Conservation (phyloP, 2,329 filamentous ascomycete species). For the Cladosporium sp. region DNA sequence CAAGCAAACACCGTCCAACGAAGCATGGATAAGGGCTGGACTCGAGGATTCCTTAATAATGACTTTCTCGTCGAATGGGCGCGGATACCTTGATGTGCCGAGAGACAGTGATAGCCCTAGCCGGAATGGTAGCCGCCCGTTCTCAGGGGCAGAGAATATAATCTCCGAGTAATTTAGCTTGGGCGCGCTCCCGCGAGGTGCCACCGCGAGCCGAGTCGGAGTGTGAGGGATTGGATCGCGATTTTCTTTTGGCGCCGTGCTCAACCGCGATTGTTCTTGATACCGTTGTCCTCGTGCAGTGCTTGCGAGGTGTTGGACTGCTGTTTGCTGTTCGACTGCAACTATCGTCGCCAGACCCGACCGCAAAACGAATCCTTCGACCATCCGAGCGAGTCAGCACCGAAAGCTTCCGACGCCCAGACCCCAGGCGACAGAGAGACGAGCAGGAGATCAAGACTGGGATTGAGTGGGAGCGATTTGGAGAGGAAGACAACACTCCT, state of each 20-base stretch:
- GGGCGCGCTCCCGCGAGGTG: not conserved
- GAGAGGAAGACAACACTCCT: not conserved
- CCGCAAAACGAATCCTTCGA: not conserved
- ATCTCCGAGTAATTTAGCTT: slow-evolving; percentile 6
- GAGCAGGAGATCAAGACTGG: slow-evolving; percentile 1
- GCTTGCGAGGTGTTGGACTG: not conserved
- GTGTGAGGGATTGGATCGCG: slow-evolving; percentile 14
- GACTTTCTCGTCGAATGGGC: not conserved
- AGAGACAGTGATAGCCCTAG: slow-evolving; percentile 9
- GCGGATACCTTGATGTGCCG: slow-evolving; percentile 3
- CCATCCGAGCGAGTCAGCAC: slow-evolving; percentile 4
- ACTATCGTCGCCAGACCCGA: not conserved
- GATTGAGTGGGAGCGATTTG: not conserved
- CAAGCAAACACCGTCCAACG: not conserved
- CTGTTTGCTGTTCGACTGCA: not conserved
- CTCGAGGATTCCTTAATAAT: slow-evolving; percentile 5
- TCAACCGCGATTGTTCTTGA: not conserved
- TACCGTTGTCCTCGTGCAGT: not conserved
- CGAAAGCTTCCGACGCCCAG: slow-evolving; percentile 8
- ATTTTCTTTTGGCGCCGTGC: slow-evolving; percentile 7
- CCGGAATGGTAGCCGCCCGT: not conserved
- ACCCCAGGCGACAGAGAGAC: slow-evolving; percentile 7
- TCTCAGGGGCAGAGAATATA: not conserved
- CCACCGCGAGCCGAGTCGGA: not conserved
- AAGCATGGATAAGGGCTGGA: slow-evolving; percentile 6